Evolutionary conservation across 805 yeast species (phyloP).

Genomic region (Candida wancherniae): DNA sequence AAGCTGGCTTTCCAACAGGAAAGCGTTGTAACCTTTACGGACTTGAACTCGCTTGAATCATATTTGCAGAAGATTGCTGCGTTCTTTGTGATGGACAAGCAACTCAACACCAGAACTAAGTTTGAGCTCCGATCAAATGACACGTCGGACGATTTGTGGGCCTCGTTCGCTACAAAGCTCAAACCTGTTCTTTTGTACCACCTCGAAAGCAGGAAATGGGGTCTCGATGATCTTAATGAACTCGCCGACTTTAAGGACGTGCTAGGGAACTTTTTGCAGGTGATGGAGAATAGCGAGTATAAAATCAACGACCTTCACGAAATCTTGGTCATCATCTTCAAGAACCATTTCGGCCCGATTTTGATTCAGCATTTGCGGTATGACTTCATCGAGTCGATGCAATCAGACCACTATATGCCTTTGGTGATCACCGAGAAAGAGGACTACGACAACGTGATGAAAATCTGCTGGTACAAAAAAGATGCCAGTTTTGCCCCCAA

Average conservation of each 20-base stretch:
- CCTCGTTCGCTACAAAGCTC: constrained; percentile 54
- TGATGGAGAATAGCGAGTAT: constrained; percentile 69
- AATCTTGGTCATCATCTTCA: constrained; percentile 53
- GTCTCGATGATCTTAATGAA: constrained; percentile 33
- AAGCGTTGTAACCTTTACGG: constrained; percentile 24
- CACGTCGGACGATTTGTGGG: constrained; percentile 72
- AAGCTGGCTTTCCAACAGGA: constrained; percentile 29
- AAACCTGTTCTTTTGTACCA: constrained; percentile 53
- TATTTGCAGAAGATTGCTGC: constrained; percentile 65
- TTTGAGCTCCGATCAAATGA: constrained; percentile 58
- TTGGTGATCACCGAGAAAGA: constrained; percentile 57
- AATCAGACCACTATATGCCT: constrained; percentile 87
- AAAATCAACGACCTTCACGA: constrained; percentile 57
- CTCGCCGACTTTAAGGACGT: constrained; percentile 54
- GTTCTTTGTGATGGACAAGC: constrained; percentile 71
- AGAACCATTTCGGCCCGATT: constrained; percentile 52
- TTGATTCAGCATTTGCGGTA: constrained; percentile 50
- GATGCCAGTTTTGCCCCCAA: constrained; percentile 43
- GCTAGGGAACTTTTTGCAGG: constrained; percentile 67
- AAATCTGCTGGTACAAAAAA: constrained; percentile 65
- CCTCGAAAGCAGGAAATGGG: constrained; percentile 34
- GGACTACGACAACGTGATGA: constrained; percentile 59
- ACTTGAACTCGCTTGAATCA: constrained; percentile 40
- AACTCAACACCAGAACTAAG: constrained; percentile 58
- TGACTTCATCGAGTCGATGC: constrained; percentile 59